phyloP scores from a whole-genome alignment of 2,329 filamentous ascomycete genomes.

The Diaporthe vexans region DNA sequence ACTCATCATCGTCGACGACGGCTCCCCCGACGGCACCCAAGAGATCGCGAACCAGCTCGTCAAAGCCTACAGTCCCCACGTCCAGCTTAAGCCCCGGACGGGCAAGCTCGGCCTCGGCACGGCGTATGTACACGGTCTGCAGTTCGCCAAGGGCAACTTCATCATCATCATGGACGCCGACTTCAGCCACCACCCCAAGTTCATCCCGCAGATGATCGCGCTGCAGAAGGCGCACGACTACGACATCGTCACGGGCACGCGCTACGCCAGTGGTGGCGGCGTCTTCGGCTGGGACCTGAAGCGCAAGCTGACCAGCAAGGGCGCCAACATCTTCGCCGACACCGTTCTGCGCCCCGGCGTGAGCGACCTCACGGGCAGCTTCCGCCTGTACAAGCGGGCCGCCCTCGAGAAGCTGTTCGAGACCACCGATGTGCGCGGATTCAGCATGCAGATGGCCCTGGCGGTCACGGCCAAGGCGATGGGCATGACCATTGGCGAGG shows the following conservation, averaged over 20 bases:
- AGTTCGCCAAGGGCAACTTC: constrained; percentile 92
- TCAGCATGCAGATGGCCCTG: constrained; percentile 99
- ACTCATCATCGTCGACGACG: constrained; percentile 98
- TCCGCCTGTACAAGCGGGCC: constrained; percentile 92
- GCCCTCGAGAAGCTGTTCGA: constrained; percentile 92
- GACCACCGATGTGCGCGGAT: constrained; percentile 95
- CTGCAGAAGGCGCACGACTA: constrained; percentile 83
- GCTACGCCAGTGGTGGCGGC: constrained; percentile 90
- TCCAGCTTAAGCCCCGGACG: constrained; percentile 87
- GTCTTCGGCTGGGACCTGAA: constrained; percentile 98
- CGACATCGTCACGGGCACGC: constrained; percentile 97
- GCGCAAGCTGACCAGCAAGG: constrained; percentile 85
- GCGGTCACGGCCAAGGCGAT: constrained; percentile 97
- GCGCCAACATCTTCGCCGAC: constrained; percentile 95
- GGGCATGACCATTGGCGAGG: constrained; percentile 94
- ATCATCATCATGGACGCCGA: constrained; percentile 99
- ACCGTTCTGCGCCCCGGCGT: constrained; percentile 94
- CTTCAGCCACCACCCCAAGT: constrained; percentile 99
- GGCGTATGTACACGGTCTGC: constrained; percentile 93
- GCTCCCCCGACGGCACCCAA: constrained; percentile 95
- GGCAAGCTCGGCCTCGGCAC: constrained; percentile 98
- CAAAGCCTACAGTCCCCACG: constrained; percentile 83
- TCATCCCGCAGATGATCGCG: constrained; percentile 94
- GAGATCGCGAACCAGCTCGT: constrained; percentile 91
- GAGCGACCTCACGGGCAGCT: constrained; percentile 94